These are phyloP conservation scores for Capillidium heterosporum DNA, from an alignment of 371 early-diverging fungal species.

Conservation along the genomic window DNA sequence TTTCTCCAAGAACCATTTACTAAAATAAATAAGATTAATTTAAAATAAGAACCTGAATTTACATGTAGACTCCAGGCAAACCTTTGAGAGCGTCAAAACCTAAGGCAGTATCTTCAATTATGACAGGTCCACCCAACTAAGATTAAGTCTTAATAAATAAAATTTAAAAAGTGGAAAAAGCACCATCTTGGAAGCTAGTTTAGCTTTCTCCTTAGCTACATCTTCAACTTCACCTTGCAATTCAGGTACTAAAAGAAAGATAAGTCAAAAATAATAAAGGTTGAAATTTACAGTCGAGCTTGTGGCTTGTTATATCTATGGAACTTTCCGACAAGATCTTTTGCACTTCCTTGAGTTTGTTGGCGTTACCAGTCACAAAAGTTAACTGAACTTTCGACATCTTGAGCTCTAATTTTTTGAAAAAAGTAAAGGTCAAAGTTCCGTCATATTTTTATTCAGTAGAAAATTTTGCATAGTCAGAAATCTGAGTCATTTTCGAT, in stretches of 20 bases:
- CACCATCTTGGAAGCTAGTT: conserved; percentile 44
- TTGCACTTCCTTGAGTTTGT: conserved; percentile 80
- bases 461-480: no score
- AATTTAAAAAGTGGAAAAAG: background rate
- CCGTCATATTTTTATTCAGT: no score
- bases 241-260: conserved; percentile 46
- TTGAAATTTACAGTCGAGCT: conserved; percentile 39
- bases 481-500: no score
- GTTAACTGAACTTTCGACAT: background rate
- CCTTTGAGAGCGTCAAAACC: conserved; percentile 86
- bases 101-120: conserved; percentile 87
- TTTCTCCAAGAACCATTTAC: conserved; percentile 84
- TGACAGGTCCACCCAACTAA: conserved; percentile 63
- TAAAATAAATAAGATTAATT: conserved; percentile 12
- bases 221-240: conserved; percentile 61
- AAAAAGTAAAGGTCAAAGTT: no score
- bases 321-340: conserved; percentile 41
- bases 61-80: conserved; percentile 80
- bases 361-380: conserved; percentile 57
- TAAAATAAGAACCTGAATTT: conserved; percentile 8
- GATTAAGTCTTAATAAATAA: background rate
- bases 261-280: background rate
- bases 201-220: conserved; percentile 67
- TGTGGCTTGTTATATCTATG: conserved; percentile 41
- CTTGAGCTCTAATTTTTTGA: no score